Evolutionary conservation across 768 basidiomycete genomes (phyloP), one percentile per base, ranked within the genome.

Genomic region (Leccinellum albellum): DNA sequence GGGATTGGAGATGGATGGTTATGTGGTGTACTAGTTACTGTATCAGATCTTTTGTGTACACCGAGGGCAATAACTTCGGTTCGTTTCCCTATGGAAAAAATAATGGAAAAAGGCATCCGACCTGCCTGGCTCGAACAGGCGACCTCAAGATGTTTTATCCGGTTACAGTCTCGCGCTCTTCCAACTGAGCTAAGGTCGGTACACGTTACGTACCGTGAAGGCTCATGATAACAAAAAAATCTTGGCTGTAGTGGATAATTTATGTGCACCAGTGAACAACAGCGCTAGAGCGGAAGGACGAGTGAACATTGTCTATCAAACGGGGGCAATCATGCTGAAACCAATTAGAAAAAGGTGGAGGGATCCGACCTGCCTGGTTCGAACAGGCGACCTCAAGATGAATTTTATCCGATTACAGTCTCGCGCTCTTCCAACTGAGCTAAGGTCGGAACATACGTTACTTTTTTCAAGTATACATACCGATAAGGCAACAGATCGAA

Each of bases 81-180:
- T n/a, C n/a, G n/a, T n/a, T n/a, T n/a, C n/a, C n/a, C 26, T 26
- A 26, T 26, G 26, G 33, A 9, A 21, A 26, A 29, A 20, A n/a
- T 29, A 23, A 29, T 23, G 37, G 37, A 50, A 32, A 37, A 50
- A 32, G 49, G 6, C 7, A 47, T 81, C 79, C 79, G 75, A 78
- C 73, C 76, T 80, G 78, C 79, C 81, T 81, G 81, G 80, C 64
- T 82, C 80, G 80, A 82, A 82, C 81, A 80, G 81, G 79, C 78
- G 79, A 81, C 80, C 70, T 77, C 75, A 75, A 80, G 79, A 81
- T 81, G 50, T 58, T 51, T 56, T 66, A 64, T 37, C 70, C 66
- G 67, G 4, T 75, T 76, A 76, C 72, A 75, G 77, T 77, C 77
- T 74, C 69, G 75, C 75, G 76, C 76, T 77, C 75, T 77, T 78